A percentile compares a stretch with the other conserved stretches of the same genome.
These are phyloP conservation scores for Venturia effusa DNA, from an alignment of 2,329 filamentous ascomycete species.

Conservation along the genomic window DNA sequence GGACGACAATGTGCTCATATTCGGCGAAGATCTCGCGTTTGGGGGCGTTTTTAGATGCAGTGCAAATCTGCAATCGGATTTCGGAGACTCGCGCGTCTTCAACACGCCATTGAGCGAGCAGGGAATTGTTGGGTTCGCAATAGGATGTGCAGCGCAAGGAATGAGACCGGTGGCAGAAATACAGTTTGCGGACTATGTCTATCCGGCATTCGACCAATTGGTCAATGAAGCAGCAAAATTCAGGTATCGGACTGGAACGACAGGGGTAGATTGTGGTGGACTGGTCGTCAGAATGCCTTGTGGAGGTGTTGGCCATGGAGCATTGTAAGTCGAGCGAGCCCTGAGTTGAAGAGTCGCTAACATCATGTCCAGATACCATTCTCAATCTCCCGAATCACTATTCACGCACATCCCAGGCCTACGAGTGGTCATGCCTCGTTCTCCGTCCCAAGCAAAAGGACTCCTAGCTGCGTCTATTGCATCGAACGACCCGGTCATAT, in stretches of 20 bases:
- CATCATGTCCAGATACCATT: slow-evolving; percentile 51
- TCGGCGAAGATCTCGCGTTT: slow-evolving; percentile 95
- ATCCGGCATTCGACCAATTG: slow-evolving; percentile 84
- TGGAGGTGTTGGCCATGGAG: slow-evolving; percentile 82
- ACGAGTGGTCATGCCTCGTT: slow-evolving; percentile 75
- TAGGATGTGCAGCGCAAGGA: slow-evolving; percentile 80
- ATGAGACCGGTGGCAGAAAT: slow-evolving; percentile 92
- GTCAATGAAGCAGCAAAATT: slow-evolving; percentile 90
- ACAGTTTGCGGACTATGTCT: slow-evolving; percentile 92
- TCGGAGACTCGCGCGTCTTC: slow-evolving; percentile 82
- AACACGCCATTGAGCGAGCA: slow-evolving; percentile 93
- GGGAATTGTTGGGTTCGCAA: slow-evolving; percentile 86
- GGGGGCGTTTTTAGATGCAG: slow-evolving; percentile 93
- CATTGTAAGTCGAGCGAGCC: slow-evolving; percentile 39
- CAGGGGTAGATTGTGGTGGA: slow-evolving; percentile 50
- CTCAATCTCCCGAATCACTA: slow-evolving; percentile 77
- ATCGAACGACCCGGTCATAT: slow-evolving; percentile 74
- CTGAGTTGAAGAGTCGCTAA: not conserved
- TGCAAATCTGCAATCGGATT: slow-evolving; percentile 79
- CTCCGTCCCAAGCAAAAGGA: slow-evolving; percentile 80
- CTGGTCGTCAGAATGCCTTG: slow-evolving; percentile 84
- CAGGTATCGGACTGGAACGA: slow-evolving; percentile 59
- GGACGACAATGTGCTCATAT: slow-evolving; percentile 80
- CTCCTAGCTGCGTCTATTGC: slow-evolving; percentile 65
- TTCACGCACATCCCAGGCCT: slow-evolving; percentile 84